Evolutionary conservation across 352 stramenopile genomes (phyloP).

Genomic region (Pythium plurisporium): DNA sequence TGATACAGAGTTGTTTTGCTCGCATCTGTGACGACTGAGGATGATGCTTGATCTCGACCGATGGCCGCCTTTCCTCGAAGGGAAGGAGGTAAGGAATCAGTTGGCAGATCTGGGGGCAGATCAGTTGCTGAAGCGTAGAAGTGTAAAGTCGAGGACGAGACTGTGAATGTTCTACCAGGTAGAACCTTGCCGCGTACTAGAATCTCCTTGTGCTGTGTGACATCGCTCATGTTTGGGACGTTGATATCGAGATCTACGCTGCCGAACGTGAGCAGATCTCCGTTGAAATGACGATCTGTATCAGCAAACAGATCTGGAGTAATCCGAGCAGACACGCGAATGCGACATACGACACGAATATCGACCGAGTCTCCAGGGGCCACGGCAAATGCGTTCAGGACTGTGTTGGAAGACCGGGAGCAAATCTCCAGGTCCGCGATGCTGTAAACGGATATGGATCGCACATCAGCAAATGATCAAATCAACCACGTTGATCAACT

Average conservation of each 20-base stretch:
- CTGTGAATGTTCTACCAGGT: slow-evolving; percentile 73
- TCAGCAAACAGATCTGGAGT: slow-evolving; percentile 36
- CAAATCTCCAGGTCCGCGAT: slow-evolving; percentile 72
- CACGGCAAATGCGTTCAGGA: slow-evolving; percentile 55
- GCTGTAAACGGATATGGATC: slow-evolving; percentile 28
- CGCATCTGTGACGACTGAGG: slow-evolving; percentile 1
- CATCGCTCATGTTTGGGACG: slow-evolving; percentile 56
- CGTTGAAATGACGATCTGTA: slow-evolving; percentile 28
- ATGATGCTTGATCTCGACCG: slow-evolving; percentile 8
- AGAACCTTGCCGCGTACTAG: slow-evolving; percentile 68
- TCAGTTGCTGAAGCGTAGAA: slow-evolving; percentile 72
- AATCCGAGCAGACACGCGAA: slow-evolving; percentile 61
- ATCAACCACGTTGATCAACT: neutral
- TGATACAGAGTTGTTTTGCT: slow-evolving; percentile 44
- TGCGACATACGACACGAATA: slow-evolving; percentile 76
- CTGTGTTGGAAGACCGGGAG: slow-evolving; percentile 79
- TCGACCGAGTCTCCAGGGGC: slow-evolving; percentile 78
- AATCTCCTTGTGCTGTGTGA: slow-evolving; percentile 63
- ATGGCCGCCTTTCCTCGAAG: slow-evolving; percentile 35
- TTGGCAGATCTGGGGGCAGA: slow-evolving; percentile 42
- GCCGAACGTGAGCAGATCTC: slow-evolving; percentile 58
- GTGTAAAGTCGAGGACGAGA: slow-evolving; percentile 75
- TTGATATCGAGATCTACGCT: slow-evolving; percentile 63
- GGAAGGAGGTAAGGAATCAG: slow-evolving; percentile 35
- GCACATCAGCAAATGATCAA: too few species aligned